Evolutionary conservation across 2,329 filamentous ascomycete species (phyloP).

Genomic region (Fusarium xyrophilum): DNA sequence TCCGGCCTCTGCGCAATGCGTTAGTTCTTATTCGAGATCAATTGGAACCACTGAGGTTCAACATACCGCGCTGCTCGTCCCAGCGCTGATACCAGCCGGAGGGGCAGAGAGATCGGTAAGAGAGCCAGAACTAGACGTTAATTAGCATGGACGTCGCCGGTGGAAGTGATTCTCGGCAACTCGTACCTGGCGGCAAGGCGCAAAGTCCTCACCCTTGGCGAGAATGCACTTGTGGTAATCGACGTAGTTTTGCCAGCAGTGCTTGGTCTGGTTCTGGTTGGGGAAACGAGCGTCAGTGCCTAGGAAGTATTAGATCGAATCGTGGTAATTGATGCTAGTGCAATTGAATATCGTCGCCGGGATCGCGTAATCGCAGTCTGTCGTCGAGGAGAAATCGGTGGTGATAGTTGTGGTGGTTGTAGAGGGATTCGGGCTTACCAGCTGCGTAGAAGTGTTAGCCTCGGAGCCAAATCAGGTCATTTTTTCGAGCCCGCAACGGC

Average conservation of each 20-base stretch:
- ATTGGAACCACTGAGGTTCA: not conserved
- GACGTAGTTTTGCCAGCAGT: conserved; percentile 99
- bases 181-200: conserved; percentile 90
- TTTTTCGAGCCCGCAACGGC: conserved; percentile 40
- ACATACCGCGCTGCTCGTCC: conserved; percentile 95
- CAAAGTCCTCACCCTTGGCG: conserved; percentile 98
- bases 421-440: conserved; percentile 48
- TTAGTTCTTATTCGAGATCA: conserved; percentile 40
- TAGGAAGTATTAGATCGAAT: conserved; percentile 49
- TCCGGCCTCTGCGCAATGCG: conserved; percentile 62
- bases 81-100: conserved; percentile 92
- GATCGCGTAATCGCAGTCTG: conserved; percentile 26
- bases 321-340: conserved; percentile 4
- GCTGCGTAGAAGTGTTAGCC: conserved; percentile 54
- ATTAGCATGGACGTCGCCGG: conserved; percentile 28
- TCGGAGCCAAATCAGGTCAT: conserved; percentile 49
- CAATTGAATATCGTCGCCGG: conserved; percentile 42
- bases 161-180: not conserved
- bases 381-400: conserved; percentile 28
- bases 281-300: conserved; percentile 99
- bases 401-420: not conserved
- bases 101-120: conserved; percentile 97
- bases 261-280: conserved; percentile 98
- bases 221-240: conserved; percentile 99
- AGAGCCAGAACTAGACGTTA: conserved; percentile 80